These are phyloP conservation scores for Amorphotheca resinae DNA, from an alignment of 495 filamentous ascomycete genomes.

Conservation along the genomic window DNA sequence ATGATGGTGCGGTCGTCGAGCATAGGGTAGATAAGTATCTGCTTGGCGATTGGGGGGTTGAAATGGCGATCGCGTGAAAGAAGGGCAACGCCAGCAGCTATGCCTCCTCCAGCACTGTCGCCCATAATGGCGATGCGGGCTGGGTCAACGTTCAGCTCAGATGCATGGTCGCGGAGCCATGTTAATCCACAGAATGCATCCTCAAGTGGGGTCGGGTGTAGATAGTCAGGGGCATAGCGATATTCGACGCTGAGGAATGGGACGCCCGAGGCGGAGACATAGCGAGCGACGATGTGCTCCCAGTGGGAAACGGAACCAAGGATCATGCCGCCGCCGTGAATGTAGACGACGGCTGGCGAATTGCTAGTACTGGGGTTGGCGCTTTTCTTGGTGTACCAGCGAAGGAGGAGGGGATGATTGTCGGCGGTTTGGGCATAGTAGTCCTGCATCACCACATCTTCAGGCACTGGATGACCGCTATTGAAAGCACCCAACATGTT, in stretches of 20 bases:
- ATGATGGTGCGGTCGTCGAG: constrained; percentile 27
- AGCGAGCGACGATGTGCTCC: background rate
- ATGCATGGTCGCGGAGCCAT: constrained; percentile 22
- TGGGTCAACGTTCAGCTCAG: constrained; percentile 25
- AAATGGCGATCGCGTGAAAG: constrained; percentile 24
- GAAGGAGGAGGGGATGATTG: background rate
- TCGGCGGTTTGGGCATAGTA: background rate
- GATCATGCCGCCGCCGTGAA: constrained; percentile 1
- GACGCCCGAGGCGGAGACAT: constrained; percentile 7
- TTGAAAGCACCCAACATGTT: background rate
- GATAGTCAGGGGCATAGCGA: constrained; percentile 30
- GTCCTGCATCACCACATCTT: background rate
- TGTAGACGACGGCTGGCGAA: background rate
- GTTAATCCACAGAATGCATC: constrained; percentile 25
- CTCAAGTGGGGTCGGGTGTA: constrained; percentile 23
- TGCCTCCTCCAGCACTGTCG: constrained; percentile 28
- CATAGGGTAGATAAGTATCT: constrained; percentile 30
- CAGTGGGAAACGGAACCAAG: background rate
- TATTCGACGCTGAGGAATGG: constrained; percentile 28
- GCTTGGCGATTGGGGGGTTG: constrained; percentile 20
- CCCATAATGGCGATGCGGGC: constrained; percentile 26
- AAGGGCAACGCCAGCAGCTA: constrained; percentile 25
- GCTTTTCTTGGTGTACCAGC: background rate
- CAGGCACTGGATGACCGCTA: background rate
- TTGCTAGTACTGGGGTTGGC: background rate